phyloP scores from a whole-genome alignment of 345 rosid species.

The Reutealis trisperma region DNA sequence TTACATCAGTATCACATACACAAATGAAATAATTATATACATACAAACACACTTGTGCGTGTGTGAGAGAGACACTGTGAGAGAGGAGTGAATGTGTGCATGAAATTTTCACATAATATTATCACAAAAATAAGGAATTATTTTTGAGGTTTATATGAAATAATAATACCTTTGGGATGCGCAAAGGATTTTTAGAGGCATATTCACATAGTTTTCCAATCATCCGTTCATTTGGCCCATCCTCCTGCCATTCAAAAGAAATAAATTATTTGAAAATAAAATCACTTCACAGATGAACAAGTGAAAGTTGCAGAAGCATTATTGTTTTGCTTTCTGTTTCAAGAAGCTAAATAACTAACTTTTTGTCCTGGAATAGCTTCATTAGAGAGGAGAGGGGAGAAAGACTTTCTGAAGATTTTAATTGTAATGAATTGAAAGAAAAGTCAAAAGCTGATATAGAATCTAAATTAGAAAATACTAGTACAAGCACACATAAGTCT shows the following conservation, averaged over 20 bases:
- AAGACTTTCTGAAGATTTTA: not conserved
- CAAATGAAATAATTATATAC: not conserved
- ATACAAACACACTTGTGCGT: not conserved
- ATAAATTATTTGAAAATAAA: not conserved
- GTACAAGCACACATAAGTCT: not conserved
- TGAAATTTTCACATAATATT: constrained; percentile 1
- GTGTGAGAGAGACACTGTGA: not conserved
- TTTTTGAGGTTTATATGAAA: constrained; percentile 14
- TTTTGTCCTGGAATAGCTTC: not conserved
- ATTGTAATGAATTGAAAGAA: not conserved
- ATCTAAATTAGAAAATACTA: not conserved
- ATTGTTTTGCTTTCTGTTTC: not conserved
- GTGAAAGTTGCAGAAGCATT: not conserved
- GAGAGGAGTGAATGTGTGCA: not conserved
- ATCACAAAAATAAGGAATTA: constrained; percentile 2
- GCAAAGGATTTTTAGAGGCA: constrained; percentile 85
- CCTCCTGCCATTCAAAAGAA: constrained; percentile 59
- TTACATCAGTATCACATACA: not conserved
- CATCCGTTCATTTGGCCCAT: constrained; percentile 87
- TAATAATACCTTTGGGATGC: constrained; percentile 81
- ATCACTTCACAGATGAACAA: not conserved
- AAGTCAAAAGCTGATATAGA: not conserved
- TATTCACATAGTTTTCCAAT: constrained; percentile 95
- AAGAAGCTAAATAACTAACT: not conserved
- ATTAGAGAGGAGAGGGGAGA: not conserved